Conservation (phyloP, 1,139 yeast genomes). For the Diutina scorzettiae region DNA sequence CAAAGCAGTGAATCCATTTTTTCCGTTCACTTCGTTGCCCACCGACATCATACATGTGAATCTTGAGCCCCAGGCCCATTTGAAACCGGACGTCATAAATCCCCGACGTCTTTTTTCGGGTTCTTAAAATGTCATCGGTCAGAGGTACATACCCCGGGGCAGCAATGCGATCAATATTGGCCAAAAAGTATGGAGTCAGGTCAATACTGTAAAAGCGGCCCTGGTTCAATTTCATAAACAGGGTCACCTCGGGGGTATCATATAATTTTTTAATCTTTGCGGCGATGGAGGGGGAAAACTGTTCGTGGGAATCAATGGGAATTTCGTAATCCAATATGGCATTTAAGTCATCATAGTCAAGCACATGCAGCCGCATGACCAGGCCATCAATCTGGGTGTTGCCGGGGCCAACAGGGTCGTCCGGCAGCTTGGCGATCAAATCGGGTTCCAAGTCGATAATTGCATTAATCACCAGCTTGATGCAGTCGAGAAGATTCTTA, state of each 20-base stretch:
- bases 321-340: conserved; percentile 36
- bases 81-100: conserved; percentile 73
- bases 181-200: conserved; percentile 72
- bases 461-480: conserved; percentile 48
- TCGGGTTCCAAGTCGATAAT: conserved; percentile 38
- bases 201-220: conserved; percentile 78
- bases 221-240: conserved; percentile 46
- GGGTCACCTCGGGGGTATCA: conserved; percentile 41
- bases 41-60: conserved; percentile 87
- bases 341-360: conserved; percentile 32
- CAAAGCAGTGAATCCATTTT: conserved; percentile 94
- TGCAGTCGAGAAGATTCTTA: conserved; percentile 56
- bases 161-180: conserved; percentile 53
- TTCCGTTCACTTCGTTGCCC: conserved; percentile 90
- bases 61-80: conserved; percentile 52
- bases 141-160: conserved; percentile 54
- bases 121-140: conserved; percentile 67
- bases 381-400: conserved; percentile 4
- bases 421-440: conserved; percentile 17
- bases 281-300: conserved; percentile 35
- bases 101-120: conserved; percentile 90
- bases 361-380: conserved; percentile 11
- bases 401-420: background rate
- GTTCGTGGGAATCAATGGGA: conserved; percentile 31
- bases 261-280: conserved; percentile 38